Evolutionary conservation across 805 yeast genomes (phyloP).

Genomic region (Candida pseudofarinosa): DNA sequence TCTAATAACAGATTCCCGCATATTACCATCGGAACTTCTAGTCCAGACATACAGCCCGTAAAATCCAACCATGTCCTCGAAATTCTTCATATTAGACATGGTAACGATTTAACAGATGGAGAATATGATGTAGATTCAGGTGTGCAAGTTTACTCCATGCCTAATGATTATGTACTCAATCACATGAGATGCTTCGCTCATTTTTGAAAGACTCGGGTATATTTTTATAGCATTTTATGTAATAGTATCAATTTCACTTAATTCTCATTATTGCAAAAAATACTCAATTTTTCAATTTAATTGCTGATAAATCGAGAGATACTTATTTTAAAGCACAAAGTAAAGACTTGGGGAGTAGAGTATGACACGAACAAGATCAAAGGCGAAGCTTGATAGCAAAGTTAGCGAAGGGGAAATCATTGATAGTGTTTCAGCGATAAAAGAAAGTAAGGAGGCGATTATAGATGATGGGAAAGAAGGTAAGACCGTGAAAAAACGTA

Average conservation of each 20-base stretch:
- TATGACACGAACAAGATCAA: background rate
- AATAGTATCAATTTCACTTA: background rate
- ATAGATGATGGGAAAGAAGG: background rate
- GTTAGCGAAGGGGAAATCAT: background rate
- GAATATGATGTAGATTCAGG: slow-evolving; percentile 3
- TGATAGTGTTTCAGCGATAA: background rate
- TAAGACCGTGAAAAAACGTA: background rate
- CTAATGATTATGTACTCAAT: slow-evolving; percentile 4
- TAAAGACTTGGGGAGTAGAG: too few species aligned
- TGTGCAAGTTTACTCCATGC: slow-evolving; percentile 8
- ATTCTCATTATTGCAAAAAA: too few species aligned
- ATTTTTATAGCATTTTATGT: background rate
- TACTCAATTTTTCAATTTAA: too few species aligned
- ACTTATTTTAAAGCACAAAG: too few species aligned
- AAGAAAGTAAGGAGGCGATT: background rate
- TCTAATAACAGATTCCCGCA: slow-evolving; percentile 38
- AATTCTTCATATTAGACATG: background rate
- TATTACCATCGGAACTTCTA: slow-evolving; percentile 65
- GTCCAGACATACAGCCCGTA: slow-evolving; percentile 42
- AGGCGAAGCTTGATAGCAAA: background rate
- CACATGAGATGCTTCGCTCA: slow-evolving; percentile 12
- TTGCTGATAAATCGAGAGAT: too few species aligned
- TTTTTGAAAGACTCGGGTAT: slow-evolving; percentile 2
- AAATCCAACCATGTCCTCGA: slow-evolving; percentile 43
- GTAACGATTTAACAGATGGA: slow-evolving; percentile 6